Conservation (phyloP, 495 filamentous ascomycete species). For the Xeromyces bisporus region DNA sequence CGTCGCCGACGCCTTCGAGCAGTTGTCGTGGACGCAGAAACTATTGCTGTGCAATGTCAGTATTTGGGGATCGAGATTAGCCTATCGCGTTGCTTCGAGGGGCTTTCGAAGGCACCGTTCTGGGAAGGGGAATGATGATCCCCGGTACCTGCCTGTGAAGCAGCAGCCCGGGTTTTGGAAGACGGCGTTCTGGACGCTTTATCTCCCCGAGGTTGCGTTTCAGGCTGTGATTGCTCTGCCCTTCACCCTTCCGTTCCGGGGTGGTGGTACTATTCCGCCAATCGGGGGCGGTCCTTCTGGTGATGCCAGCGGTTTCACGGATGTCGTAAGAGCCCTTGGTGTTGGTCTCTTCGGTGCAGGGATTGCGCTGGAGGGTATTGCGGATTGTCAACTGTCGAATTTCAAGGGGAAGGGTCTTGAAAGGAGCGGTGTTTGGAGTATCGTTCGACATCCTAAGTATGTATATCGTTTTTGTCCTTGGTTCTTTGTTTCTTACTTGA, state of each 20-base stretch:
- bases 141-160: slow-evolving; percentile 33
- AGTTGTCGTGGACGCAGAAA: slow-evolving; percentile 32
- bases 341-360: slow-evolving; percentile 38
- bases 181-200: slow-evolving; percentile 28
- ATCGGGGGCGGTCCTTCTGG: background rate
- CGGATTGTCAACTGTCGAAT: slow-evolving; percentile 33
- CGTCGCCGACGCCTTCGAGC: slow-evolving; percentile 21
- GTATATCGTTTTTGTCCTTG: slow-evolving; percentile 6
- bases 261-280: background rate
- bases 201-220: slow-evolving; percentile 33
- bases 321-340: slow-evolving; percentile 24
- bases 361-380: slow-evolving; percentile 34
- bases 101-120: slow-evolving; percentile 16
- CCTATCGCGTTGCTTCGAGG: slow-evolving; percentile 31
- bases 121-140: slow-evolving; percentile 29
- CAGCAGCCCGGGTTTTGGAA: slow-evolving; percentile 37
- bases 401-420: slow-evolving; percentile 24
- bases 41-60: slow-evolving; percentile 35
- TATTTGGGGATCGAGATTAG: slow-evolving; percentile 36
- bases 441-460: slow-evolving; percentile 45
- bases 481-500: background rate
- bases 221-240: slow-evolving; percentile 38
- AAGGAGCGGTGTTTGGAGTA: slow-evolving; percentile 39
- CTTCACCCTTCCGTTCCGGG: slow-evolving; percentile 34
- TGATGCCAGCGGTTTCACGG: background rate